phyloP scores from a whole-genome alignment of 345 rosid species.

The Pugionium dolabratum region DNA sequence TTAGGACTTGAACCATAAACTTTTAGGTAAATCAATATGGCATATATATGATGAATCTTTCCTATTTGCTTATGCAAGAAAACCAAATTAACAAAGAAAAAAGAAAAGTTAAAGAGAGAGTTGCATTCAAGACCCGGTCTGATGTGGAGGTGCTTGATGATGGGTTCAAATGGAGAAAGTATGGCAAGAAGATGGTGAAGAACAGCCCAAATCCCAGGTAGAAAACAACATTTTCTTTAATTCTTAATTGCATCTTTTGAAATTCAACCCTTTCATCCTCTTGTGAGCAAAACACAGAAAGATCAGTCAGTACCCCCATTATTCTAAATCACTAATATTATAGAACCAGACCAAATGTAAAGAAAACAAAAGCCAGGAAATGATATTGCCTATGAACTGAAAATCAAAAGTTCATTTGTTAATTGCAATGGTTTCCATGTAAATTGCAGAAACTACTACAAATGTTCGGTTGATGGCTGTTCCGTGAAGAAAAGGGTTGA shows the following conservation, averaged over 20 bases:
- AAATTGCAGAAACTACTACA: slow-evolving; percentile 74
- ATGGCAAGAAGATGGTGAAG: slow-evolving; percentile 97
- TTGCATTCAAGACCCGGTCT: slow-evolving; percentile 78
- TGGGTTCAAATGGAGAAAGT: slow-evolving; percentile 95
- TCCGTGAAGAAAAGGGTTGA: slow-evolving; percentile 91
- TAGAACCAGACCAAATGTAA: slow-evolving; percentile 12
- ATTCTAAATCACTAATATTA: background rate
- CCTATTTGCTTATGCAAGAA: slow-evolving; percentile 20
- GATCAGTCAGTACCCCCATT: background rate
- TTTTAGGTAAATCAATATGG: slow-evolving; percentile 10
- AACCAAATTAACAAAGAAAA: slow-evolving; percentile 40
- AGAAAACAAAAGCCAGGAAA: slow-evolving; percentile 9
- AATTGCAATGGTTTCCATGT: slow-evolving; percentile 9
- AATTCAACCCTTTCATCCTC: background rate
- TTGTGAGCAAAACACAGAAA: background rate
- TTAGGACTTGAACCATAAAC: background rate
- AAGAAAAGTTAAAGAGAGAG: slow-evolving; percentile 55
- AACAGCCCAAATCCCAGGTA: slow-evolving; percentile 94
- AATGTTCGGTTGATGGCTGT: slow-evolving; percentile 74
- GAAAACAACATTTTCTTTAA: slow-evolving; percentile 9
- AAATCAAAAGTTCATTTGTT: slow-evolving; percentile 3
- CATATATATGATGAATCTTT: background rate
- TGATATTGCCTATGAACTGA: slow-evolving; percentile 14
- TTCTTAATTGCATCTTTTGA: background rate
- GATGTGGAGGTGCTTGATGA: slow-evolving; percentile 84